Evolutionary conservation across 2,329 filamentous ascomycete genomes (phyloP).

Genomic region (Chaetothyriales sp.): DNA sequence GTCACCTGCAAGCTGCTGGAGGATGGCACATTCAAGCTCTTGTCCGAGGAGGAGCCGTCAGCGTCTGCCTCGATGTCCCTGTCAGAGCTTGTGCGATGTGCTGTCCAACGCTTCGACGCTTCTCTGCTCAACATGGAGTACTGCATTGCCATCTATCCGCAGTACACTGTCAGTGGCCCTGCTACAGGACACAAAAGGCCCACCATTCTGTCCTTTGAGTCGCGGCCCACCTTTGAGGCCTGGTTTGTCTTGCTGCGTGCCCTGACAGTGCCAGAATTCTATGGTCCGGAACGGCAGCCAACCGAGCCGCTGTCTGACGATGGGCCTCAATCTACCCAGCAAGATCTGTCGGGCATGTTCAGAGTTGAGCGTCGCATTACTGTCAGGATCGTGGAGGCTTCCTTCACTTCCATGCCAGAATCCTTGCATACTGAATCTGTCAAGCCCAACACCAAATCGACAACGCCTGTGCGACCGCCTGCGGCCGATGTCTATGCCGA

Average conservation of each 20-base stretch:
- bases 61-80: slow-evolving; percentile 73
- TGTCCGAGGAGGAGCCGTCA: slow-evolving; percentile 69
- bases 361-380: slow-evolving; percentile 48
- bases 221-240: slow-evolving; percentile 80
- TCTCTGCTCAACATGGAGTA: slow-evolving; percentile 87
- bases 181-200: slow-evolving; percentile 67
- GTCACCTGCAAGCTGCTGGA: slow-evolving; percentile 91
- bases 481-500: slow-evolving; percentile 36
- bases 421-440: slow-evolving; percentile 2
- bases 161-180: slow-evolving; percentile 63
- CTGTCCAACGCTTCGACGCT: slow-evolving; percentile 75
- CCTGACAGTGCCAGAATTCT: slow-evolving; percentile 83
- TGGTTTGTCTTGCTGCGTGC: slow-evolving; percentile 89
- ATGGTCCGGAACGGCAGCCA: slow-evolving; percentile 45
- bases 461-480: slow-evolving; percentile 12
- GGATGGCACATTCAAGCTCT: slow-evolving; percentile 83
- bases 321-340: slow-evolving; percentile 1
- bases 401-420: slow-evolving; percentile 25
- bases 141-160: slow-evolving; percentile 89
- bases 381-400: slow-evolving; percentile 47
- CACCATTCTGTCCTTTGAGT: slow-evolving; percentile 77
- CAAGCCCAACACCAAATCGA: slow-evolving; percentile 15
- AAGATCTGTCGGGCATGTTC: slow-evolving; percentile 43
- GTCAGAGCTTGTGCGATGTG: slow-evolving; percentile 73
- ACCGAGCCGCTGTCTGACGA: slow-evolving; percentile 8